Evolutionary conservation across 1,284 basidiomycete genomes (phyloP).

Genomic region (Leccinum pseudoinsigne): DNA sequence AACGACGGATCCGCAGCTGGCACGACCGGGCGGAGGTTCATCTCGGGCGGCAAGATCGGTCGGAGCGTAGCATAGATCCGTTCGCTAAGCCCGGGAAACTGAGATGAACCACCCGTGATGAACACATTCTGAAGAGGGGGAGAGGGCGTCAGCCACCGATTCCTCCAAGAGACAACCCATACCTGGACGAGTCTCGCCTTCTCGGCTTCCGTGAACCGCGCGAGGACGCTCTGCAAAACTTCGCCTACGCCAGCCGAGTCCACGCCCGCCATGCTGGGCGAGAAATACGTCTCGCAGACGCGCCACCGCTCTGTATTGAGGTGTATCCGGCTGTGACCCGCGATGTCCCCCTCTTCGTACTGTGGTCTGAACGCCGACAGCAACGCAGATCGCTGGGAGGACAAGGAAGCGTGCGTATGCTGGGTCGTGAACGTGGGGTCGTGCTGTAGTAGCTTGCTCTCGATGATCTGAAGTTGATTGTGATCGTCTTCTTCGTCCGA

Average conservation of each 20-base stretch:
- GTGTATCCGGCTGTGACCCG: slow-evolving; percentile 79
- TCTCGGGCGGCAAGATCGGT: slow-evolving; percentile 81
- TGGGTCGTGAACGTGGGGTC: slow-evolving; percentile 84
- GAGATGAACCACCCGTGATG: slow-evolving; percentile 82
- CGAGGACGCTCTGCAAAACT: slow-evolving; percentile 83
- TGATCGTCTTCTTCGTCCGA: slow-evolving; percentile 97
- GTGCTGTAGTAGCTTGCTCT: slow-evolving; percentile 79
- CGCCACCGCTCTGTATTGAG: slow-evolving; percentile 94
- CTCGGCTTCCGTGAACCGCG: slow-evolving; percentile 73
- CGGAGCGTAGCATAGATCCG: slow-evolving; percentile 73
- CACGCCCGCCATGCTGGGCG: slow-evolving; percentile 90
- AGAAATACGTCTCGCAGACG: slow-evolving; percentile 93
- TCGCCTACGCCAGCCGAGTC: slow-evolving; percentile 95
- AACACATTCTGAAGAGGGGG: slow-evolving; percentile 75
- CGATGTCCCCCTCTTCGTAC: slow-evolving; percentile 70
- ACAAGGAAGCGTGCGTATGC: slow-evolving; percentile 74
- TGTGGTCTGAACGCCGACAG: slow-evolving; percentile 81
- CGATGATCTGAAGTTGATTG: slow-evolving; percentile 70
- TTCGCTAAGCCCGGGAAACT: slow-evolving; percentile 68
- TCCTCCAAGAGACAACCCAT: slow-evolving; percentile 5
- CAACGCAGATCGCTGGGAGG: slow-evolving; percentile 79
- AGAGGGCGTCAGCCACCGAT: not conserved
- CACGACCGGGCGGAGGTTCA: slow-evolving; percentile 58
- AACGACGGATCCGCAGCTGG: slow-evolving; percentile 65
- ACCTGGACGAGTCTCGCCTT: slow-evolving; percentile 63